A percentile compares a stretch with the other conserved stretches of the same genome.
Conservation (phyloP, 1,284 basidiomycete genomes). For the Trichosporon sp. region DNA sequence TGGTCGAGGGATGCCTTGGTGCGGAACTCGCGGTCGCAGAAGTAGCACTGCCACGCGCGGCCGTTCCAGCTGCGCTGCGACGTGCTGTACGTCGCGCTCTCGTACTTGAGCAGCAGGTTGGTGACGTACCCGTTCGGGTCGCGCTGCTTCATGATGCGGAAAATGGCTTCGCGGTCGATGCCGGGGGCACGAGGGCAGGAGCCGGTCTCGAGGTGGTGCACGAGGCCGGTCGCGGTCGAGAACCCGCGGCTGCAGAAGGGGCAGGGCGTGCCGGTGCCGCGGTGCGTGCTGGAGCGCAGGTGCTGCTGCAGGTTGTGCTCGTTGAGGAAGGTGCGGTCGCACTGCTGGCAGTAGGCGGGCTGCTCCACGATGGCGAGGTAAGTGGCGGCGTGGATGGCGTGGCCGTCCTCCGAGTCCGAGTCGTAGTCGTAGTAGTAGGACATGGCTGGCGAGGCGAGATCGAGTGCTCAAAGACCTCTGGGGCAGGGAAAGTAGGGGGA, state of each 20-base stretch:
- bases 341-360: background rate
- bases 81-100: background rate
- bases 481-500: too few species aligned
- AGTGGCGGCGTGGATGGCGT: background rate
- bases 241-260: constrained; percentile 2
- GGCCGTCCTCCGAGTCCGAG: background rate
- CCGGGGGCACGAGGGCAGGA: constrained; percentile 1
- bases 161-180: constrained; percentile 6
- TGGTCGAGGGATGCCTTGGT: background rate
- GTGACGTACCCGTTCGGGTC: constrained; percentile 10
- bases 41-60: background rate
- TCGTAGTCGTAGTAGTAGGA: background rate
- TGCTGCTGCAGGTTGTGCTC: background rate
- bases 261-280: background rate
- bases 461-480: background rate
- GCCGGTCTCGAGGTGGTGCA: constrained; percentile 14
- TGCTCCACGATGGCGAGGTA: background rate
- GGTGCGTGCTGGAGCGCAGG: background rate
- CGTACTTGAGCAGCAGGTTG: constrained; percentile 7
- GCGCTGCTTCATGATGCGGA: background rate
- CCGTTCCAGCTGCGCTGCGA: background rate
- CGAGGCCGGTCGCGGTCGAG: constrained; percentile 7
- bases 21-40: background rate
- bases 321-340: background rate
- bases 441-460: background rate